Evolutionary conservation across 306 rosid genomes (phyloP), one percentile per base, ranked within the genome.

Genomic region (Styphnolobium japonicum): DNA sequence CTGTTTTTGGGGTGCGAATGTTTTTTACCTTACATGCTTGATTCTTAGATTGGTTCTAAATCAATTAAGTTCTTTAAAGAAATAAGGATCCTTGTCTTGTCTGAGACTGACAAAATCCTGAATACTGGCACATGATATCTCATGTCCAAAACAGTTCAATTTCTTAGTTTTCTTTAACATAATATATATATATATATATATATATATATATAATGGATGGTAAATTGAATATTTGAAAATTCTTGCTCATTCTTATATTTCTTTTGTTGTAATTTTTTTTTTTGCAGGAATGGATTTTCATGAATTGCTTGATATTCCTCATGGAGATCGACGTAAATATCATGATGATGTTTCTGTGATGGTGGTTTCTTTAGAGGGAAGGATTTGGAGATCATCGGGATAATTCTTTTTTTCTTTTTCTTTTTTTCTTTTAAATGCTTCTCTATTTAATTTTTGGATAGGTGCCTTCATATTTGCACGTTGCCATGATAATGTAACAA

Each of bases 301-400:
- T 66, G 93, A 89, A 75, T 68, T 89, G 85, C 86, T 87, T 53
- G 93, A 85, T 72, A 85, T 87, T 82, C 92, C 92, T 58, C 83
- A 89, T 2, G 92, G 92, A 51, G 92, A 89, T 78, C 55, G 92
- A 43, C 87, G 90, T 16, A 89, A 89, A 81, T 89, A 89, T 75
- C 92, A 89, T 62, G 92, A 89, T 61, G 90, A 89, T 78, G 92
- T 89, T 6, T 86, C 88, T 48, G 92, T 89, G 11, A 86, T 89
- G 90, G 89, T 89, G 37, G 87, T 89, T 74, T 86, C 92, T 43
- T 80, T 86, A 70, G 90, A 89, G 80, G 92, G 92, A 67, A 89
- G 90, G 82, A 85, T 89, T 79, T 89, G 92, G 90, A 87, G 80
- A 85, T 89, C 92, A 75, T 87, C 89, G 9, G 89, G 92, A 85